phyloP scores from a whole-genome alignment of 2,329 filamentous ascomycete genomes.

The Penicillium occitanis region DNA sequence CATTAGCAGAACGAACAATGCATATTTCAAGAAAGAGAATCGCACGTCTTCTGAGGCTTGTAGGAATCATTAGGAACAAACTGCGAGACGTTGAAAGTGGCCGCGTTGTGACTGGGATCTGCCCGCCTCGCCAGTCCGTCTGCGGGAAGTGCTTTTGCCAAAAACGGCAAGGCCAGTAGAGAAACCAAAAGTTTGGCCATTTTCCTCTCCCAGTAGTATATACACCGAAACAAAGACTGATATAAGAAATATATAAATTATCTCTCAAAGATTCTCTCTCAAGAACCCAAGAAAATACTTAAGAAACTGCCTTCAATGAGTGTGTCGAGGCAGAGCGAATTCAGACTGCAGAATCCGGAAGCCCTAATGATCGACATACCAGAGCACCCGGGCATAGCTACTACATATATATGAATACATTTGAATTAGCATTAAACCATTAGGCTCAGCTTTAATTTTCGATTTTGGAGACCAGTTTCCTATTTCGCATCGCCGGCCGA shows the following conservation, averaged over 20 bases:
- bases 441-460: neutral
- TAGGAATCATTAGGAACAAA: conserved; percentile 18
- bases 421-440: neutral
- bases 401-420: conserved; percentile 7
- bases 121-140: neutral
- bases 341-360: conserved; percentile 17
- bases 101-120: neutral
- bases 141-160: conserved; percentile 14
- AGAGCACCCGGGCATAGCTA: conserved; percentile 3
- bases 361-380: conserved; percentile 8
- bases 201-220: neutral
- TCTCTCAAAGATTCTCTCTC: neutral
- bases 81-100: conserved; percentile 11
- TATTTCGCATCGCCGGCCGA: conserved; percentile 6
- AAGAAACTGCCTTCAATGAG: neutral
- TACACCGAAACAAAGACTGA: neutral
- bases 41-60: conserved; percentile 18
- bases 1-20: neutral
- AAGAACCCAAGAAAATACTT: neutral
- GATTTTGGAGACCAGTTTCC: conserved; percentile 16
- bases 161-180: conserved; percentile 18
- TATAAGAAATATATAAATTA: neutral
- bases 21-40: neutral
- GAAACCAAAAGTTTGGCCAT: conserved; percentile 18
- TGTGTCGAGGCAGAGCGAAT: neutral